These are phyloP conservation scores for Amphibolis antarctica DNA, from an alignment of 106 monocot genomes.

Conservation along the genomic window DNA sequence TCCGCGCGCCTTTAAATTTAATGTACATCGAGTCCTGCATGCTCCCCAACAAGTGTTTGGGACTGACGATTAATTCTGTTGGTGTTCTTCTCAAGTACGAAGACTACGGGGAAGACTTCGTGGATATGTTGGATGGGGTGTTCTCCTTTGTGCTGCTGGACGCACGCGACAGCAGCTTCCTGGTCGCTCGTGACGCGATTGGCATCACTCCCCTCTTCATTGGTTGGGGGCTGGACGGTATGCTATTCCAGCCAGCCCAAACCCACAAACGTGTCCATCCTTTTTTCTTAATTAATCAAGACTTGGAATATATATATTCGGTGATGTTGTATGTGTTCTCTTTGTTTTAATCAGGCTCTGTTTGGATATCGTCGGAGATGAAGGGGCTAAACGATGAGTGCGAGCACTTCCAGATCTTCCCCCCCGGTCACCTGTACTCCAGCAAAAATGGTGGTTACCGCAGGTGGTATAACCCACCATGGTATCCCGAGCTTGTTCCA, in stretches of 20 bases:
- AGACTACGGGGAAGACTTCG: slow-evolving; percentile 52
- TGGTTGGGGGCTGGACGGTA: slow-evolving; percentile 59
- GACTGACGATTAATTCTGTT: not conserved
- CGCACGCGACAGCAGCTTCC: slow-evolving; percentile 34
- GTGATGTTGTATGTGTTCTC: too few species aligned
- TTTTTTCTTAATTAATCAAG: too few species aligned
- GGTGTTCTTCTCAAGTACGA: slow-evolving; percentile 43
- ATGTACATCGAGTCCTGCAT: too few species aligned
- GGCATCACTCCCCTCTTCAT: slow-evolving; percentile 57
- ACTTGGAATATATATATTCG: too few species aligned
- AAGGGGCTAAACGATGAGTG: slow-evolving; percentile 80
- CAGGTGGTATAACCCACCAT: slow-evolving; percentile 71
- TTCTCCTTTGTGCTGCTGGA: slow-evolving; percentile 55
- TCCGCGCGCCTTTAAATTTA: too few species aligned
- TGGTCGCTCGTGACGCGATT: slow-evolving; percentile 52
- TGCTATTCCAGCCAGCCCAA: not conserved
- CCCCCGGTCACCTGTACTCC: slow-evolving; percentile 71
- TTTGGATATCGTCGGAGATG: slow-evolving; percentile 89
- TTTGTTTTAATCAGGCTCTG: slow-evolving; percentile 33
- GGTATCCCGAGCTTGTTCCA: slow-evolving; percentile 56
- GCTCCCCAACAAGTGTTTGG: too few species aligned
- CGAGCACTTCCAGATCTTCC: slow-evolving; percentile 67
- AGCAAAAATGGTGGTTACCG: slow-evolving; percentile 44
- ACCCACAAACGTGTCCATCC: too few species aligned
- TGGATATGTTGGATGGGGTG: slow-evolving; percentile 50